phyloP scores from a whole-genome alignment of 345 rosid genomes.

The Pistacia integerrima region DNA sequence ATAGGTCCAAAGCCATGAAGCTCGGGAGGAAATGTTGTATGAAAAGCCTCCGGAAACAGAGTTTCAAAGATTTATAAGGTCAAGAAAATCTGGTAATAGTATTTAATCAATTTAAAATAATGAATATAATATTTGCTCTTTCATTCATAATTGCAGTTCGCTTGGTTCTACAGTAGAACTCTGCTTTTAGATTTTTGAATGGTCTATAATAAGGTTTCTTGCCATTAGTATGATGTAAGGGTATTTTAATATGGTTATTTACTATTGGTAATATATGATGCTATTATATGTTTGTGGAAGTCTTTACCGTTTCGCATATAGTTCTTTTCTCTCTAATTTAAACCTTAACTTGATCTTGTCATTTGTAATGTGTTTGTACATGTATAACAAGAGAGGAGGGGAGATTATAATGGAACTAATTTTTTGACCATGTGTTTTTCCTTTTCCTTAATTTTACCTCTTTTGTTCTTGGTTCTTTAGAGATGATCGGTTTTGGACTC shows the following conservation, averaged over 20 bases:
- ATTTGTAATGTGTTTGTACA: neutral
- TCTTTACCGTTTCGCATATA: too few relatives aligned
- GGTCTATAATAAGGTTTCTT: neutral
- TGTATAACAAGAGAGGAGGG: neutral
- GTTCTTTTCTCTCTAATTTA: too few relatives aligned
- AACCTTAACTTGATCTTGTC: too few relatives aligned
- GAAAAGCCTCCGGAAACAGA: constrained; percentile 70
- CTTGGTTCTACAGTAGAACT: neutral
- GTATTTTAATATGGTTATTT: too few relatives aligned
- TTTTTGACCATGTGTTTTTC: neutral
- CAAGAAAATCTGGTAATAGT: constrained; percentile 54
- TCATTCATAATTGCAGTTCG: neutral
- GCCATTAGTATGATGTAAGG: neutral
- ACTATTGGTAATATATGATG: too few relatives aligned
- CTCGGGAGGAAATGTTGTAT: constrained; percentile 57
- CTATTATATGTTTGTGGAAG: too few relatives aligned
- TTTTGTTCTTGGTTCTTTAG: constrained; percentile 30
- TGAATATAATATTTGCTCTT: neutral
- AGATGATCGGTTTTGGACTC: constrained; percentile 53
- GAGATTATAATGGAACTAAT: neutral
- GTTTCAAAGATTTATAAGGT: constrained; percentile 79
- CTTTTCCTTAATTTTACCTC: constrained; percentile 11
- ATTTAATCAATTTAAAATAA: neutral
- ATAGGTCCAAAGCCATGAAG: constrained; percentile 65
- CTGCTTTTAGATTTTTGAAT: neutral